Percentiles rank a stretch among this genome's conserved stretches.
phyloP scores from a whole-genome alignment of 2,329 filamentous ascomycete species.

The Fusarium caatingaense region DNA sequence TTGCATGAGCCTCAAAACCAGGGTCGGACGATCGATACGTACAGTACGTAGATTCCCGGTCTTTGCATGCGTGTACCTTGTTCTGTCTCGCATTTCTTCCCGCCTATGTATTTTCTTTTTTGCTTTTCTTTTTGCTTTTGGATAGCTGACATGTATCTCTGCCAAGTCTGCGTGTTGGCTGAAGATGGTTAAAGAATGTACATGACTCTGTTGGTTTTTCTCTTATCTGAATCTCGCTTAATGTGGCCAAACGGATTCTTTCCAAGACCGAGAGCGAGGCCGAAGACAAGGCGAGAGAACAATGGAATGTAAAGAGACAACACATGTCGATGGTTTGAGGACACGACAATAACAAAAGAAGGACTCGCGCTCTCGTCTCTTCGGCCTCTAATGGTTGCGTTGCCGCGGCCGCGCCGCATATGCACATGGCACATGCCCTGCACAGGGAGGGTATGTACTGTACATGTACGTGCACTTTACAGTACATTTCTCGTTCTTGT shows the following conservation, averaged over 20 bases:
- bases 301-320: not conserved
- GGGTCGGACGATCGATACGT: not conserved
- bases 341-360: not conserved
- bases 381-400: slow-evolving; percentile 21
- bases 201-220: not conserved
- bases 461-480: not conserved
- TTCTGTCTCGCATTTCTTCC: not conserved
- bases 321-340: not conserved
- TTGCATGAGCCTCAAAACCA: slow-evolving; percentile 35
- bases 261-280: not conserved
- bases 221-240: not conserved
- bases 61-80: not conserved
- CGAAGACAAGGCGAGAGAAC: slow-evolving; percentile 11
- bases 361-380: slow-evolving; percentile 22
- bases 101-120: not conserved
- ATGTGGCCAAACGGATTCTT: not conserved
- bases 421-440: not conserved
- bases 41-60: not conserved
- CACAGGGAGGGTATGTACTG: not conserved
- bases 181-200: not conserved
- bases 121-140: not conserved
- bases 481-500: slow-evolving; percentile 1
- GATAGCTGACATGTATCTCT: not conserved
- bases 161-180: not conserved
- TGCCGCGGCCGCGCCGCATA: not conserved